These are phyloP conservation scores for Epicoccum sorghinum DNA, from an alignment of 2,329 filamentous ascomycete genomes.

Conservation along the genomic window DNA sequence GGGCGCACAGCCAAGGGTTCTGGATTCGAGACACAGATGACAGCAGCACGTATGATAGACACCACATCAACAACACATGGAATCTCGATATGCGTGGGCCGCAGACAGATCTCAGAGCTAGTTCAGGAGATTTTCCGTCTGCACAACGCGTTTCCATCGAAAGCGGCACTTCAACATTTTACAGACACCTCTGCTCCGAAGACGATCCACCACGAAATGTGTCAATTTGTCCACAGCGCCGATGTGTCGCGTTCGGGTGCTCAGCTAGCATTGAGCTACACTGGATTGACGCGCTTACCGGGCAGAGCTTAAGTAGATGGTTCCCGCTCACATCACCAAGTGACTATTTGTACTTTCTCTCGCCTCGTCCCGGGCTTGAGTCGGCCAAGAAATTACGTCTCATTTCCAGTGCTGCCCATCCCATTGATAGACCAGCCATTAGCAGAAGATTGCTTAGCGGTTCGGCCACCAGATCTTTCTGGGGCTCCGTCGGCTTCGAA, in stretches of 20 bases:
- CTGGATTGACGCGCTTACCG: slow-evolving; percentile 59
- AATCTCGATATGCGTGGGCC: slow-evolving; percentile 32
- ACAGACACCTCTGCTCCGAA: slow-evolving; percentile 62
- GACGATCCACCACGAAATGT: slow-evolving; percentile 70
- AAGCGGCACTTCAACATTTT: slow-evolving; percentile 48
- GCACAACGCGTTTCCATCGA: slow-evolving; percentile 35
- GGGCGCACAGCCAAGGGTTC: slow-evolving; percentile 29
- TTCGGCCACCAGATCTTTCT: slow-evolving; percentile 26
- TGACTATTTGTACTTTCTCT: slow-evolving; percentile 66
- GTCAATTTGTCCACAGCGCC: slow-evolving; percentile 68
- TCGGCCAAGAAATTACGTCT: slow-evolving; percentile 64
- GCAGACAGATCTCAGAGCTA: not conserved
- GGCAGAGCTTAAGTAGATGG: slow-evolving; percentile 60
- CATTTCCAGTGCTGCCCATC: slow-evolving; percentile 65
- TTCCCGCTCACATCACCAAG: slow-evolving; percentile 62
- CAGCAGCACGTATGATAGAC: slow-evolving; percentile 24
- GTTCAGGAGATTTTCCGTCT: not conserved
- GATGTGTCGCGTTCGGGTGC: slow-evolving; percentile 70
- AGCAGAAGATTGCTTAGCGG: slow-evolving; percentile 27
- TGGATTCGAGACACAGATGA: slow-evolving; percentile 32
- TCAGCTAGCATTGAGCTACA: slow-evolving; percentile 67
- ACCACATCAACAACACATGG: slow-evolving; percentile 41
- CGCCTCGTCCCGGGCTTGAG: slow-evolving; percentile 59
- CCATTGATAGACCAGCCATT: slow-evolving; percentile 39
- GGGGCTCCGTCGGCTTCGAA: slow-evolving; percentile 33